Base-by-base conservation (phyloP, 176 grass and related monocot species). In the Phoenix roebelenii region DNA sequence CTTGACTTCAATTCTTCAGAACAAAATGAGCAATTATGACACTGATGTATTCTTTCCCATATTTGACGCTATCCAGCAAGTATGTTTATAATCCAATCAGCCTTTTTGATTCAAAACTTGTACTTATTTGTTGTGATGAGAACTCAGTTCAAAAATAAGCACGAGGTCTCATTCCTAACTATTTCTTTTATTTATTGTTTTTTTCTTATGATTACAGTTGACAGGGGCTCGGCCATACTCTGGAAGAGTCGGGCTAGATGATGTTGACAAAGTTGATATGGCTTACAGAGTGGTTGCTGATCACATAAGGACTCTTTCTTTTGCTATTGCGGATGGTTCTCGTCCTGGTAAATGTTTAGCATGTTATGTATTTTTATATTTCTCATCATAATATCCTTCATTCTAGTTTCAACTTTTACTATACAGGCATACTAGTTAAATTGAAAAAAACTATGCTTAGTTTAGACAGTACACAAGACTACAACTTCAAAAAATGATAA, bases 21-120 rank as follows among this genome's bases (percentile, higher is more conserved):
- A 85, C 26, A 97, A 97, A 85, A 88, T 97, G 92, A 91, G 87
- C 83, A 97, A 97, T 55, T 97, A 97, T 64, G 92, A 97, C 51
- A 91, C 87, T 5, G 84, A 91, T 72, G 22, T 97, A 64, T 97
- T 97, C 64, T 66, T 73, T 70, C 93, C 87, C 25, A 71, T 98
- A 71, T 98, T 98, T 76, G 84, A 92, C 68, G 81, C 82, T 30
- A 92, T 98, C 63, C 84, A 91, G 73, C 32, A 85, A 59, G 93
- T 98, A 80, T 25, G 54, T 80, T 79, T 16, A n/a, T 15, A 25
- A 56, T 35, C 22, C 7, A 59, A 68, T 39, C 52, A 22, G 24
- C 20, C 4, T 35, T 44, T 23, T 3, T 44, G 25, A 15, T 44
- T 44, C 10, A 44, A 44, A 44, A 14, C 35, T 44, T 12, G 10